Evolutionary conservation across 495 filamentous ascomycete genomes (phyloP), one percentile per base, ranked within the genome.

Genomic region (Lineolata rhizophorae): DNA sequence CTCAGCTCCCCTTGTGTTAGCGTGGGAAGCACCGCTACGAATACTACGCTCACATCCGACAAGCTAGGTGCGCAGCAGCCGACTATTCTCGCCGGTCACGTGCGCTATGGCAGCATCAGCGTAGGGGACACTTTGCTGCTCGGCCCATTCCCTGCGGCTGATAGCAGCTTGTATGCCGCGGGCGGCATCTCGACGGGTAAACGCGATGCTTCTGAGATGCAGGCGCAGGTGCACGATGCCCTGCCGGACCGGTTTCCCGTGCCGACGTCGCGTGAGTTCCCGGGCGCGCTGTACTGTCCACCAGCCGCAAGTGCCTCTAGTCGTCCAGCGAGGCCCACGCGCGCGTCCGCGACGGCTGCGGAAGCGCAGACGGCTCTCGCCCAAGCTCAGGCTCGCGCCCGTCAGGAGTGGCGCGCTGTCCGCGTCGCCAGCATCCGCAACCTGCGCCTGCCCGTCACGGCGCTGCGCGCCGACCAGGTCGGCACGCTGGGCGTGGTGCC

Each of bases 401-500:
- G n/a, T n/a, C n/a, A 58, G 0, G 72, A 76, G 47, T 92, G 80
- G 80, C 70, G 75, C 27, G 60, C 55, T 12, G 74, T 80, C n/a
- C 67, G 60, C 14, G 70, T 94, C 29, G 65, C 79, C 29, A 92
- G 82, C 37, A 70, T 94, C 18, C 74, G 90, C 13, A 83, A 91
- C 41, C 61, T 97, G 5, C 67, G 90, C 12, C 58, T 93, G 3
- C 79, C 87, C 0, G 80, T 91, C 2, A 75, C 70, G 29, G 72
- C 60, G 0, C 60, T 97, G 0, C 56, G 65, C 11, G 62, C 68
- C 10, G 87, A 79, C 31, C 82, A 94, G 57, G 85, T 87, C 2
- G 87, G 90, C 2, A 91, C 82, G 2, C 67, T 97, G 17, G 85
- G 84, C 2, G 56, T 94, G 35, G 64, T 76, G 13, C 67, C 76